Evolutionary conservation across 768 basidiomycete species (phyloP), one percentile per base, ranked within the genome.

Genomic region (Lentinula sp.): DNA sequence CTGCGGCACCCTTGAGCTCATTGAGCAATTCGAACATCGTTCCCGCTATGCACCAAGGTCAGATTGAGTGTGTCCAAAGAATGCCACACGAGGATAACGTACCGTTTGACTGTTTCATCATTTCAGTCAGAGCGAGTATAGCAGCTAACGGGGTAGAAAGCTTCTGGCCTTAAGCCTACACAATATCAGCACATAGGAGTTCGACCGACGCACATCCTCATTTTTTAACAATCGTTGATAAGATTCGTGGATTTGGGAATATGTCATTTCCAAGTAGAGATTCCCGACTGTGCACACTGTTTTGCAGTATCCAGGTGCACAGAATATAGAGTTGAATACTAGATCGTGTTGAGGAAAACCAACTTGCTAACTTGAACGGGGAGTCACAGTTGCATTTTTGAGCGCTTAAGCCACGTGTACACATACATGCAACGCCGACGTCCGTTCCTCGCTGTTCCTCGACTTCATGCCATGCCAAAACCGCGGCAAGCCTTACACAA

Each of bases 11-110:
- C 61, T 92, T 85, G 61, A 97, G 82, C 28, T 87, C 93, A 63
- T 88, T 82, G 23, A 91, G 87, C 33, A 98, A 86, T 72, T 99
- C 96, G 66, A 89, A 92, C 88, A 94, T 95, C 20, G 95, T 97
- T 2, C 87, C 91, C 53, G 91, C 93, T 93, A 68, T 35, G 15
- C 12, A 54, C n/a, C 36, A 39, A 51, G 57, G 54, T 45, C 53
- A 61, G 65, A 59, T 64, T 59, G 20, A 51, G 18, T 62, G 63
- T 57, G 28, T 57, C 61, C 36, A 42, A 15, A 62, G 48, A 42
- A 62, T 18, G 33, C 32, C 45, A 18, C 42, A 57, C 49, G 45
- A 60, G 7, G 57, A 36, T 13, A 35, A 51, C 56, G 59, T 70
- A 90, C 92, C 90, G 72, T 86, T 80, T 32, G 93, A 94, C 62